Percentiles rank a stretch among this genome's conserved stretches.
Evolutionary conservation across 1,284 basidiomycete genomes (phyloP).

Genomic region (Tilletia caries): DNA sequence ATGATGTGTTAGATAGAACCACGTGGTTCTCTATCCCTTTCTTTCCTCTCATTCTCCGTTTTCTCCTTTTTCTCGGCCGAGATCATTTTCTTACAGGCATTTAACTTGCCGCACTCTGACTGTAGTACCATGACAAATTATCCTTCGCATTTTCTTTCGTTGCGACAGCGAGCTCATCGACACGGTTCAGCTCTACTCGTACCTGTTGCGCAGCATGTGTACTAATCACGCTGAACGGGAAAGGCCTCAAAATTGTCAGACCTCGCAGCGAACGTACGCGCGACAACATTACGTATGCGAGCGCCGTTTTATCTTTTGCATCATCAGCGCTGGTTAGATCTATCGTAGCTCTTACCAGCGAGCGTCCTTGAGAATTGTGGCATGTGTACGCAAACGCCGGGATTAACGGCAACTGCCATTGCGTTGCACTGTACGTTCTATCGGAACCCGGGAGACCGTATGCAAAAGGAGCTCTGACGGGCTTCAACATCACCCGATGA

Average conservation of each 20-base stretch:
- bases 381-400: neutral
- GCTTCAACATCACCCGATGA: neutral
- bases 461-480: neutral
- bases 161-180: neutral
- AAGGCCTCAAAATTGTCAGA: neutral
- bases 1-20: too few species aligned
- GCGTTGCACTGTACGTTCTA: neutral
- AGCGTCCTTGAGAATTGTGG: neutral
- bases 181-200: neutral
- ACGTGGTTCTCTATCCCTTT: too few species aligned
- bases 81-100: too few species aligned
- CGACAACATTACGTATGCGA: neutral
- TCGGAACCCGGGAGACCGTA: neutral
- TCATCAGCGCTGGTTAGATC: neutral
- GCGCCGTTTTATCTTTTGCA: neutral
- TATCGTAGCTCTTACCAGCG: neutral
- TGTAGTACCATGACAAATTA: neutral
- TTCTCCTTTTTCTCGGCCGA: too few species aligned
- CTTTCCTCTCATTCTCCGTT: too few species aligned
- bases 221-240: neutral
- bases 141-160: neutral
- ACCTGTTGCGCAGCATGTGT: neutral
- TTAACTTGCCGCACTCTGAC: too few species aligned
- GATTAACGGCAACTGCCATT: neutral
- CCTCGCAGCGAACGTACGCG: neutral